These are phyloP conservation scores for Trichoderma afroharzianum DNA, from an alignment of 2,329 filamentous ascomycete genomes.

Conservation along the genomic window DNA sequence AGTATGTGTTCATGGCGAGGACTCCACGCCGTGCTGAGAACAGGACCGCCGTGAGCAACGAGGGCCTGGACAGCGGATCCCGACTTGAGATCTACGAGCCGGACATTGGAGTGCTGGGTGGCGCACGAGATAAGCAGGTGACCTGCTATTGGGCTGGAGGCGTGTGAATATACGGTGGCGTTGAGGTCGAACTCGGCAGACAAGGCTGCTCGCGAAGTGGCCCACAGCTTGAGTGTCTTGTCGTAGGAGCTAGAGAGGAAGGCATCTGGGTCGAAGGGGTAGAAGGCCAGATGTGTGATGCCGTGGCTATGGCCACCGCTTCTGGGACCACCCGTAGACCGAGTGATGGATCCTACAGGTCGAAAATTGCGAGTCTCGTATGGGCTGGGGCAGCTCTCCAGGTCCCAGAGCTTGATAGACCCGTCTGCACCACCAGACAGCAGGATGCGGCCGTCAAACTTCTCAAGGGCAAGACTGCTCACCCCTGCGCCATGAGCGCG, in stretches of 20 bases:
- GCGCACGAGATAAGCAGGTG: constrained; percentile 82
- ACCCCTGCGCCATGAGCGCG: constrained; percentile 76
- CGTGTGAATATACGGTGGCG: constrained; percentile 71
- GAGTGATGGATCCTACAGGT: constrained; percentile 50
- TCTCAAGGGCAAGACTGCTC: constrained; percentile 74
- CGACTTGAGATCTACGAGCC: constrained; percentile 81
- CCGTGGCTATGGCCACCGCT: constrained; percentile 59
- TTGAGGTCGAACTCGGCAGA: constrained; percentile 67
- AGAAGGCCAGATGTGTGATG: constrained; percentile 73
- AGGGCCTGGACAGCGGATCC: constrained; percentile 69
- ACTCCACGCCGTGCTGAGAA: constrained; percentile 75
- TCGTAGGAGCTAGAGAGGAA: constrained; percentile 78
- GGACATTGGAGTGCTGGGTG: constrained; percentile 78
- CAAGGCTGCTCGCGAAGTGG: constrained; percentile 56
- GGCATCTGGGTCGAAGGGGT: constrained; percentile 70
- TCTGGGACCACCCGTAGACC: constrained; percentile 33
- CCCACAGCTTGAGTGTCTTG: constrained; percentile 71
- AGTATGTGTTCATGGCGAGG: constrained; percentile 75
- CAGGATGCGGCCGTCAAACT: constrained; percentile 72
- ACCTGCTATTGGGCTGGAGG: constrained; percentile 67
- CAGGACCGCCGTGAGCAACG: constrained; percentile 63
- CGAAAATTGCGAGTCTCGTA: constrained; percentile 47
- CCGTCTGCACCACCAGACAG: constrained; percentile 84
- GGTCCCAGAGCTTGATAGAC: constrained; percentile 81
- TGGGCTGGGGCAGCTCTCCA: constrained; percentile 57